Percentiles rank a stretch among this genome's conserved stretches.
Conservation (phyloP, 2,329 filamentous ascomycete species). For the Aureobasidium leucospermi region DNA sequence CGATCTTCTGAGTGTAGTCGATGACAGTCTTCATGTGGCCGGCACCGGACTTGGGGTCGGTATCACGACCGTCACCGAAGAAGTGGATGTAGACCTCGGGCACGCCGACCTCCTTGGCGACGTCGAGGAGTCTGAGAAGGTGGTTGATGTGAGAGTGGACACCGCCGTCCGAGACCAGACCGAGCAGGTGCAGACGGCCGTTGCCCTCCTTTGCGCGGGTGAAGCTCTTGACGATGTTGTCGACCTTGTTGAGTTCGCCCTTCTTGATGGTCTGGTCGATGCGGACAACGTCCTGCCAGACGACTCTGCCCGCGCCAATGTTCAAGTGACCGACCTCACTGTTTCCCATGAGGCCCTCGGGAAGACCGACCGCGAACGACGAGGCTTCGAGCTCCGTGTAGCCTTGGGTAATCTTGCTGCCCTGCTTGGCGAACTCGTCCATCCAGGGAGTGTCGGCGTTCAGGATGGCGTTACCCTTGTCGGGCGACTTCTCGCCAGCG, state of each 20-base stretch:
- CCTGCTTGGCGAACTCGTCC: slow-evolving; percentile 67
- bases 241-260: slow-evolving; percentile 65
- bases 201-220: slow-evolving; percentile 77
- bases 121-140: slow-evolving; percentile 76
- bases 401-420: slow-evolving; percentile 68
- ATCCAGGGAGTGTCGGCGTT: slow-evolving; percentile 89
- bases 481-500: slow-evolving; percentile 68
- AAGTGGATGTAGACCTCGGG: slow-evolving; percentile 97
- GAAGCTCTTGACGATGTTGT: slow-evolving; percentile 72
- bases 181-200: slow-evolving; percentile 84
- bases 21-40: slow-evolving; percentile 84
- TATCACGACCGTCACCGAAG: slow-evolving; percentile 96
- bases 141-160: slow-evolving; percentile 96
- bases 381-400: slow-evolving; percentile 93
- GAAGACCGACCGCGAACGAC: slow-evolving; percentile 88
- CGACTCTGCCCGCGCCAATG: slow-evolving; percentile 93
- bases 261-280: slow-evolving; percentile 93
- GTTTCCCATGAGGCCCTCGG: slow-evolving; percentile 97
- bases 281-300: slow-evolving; percentile 88
- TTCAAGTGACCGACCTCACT: slow-evolving; percentile 98
- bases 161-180: slow-evolving; percentile 89
- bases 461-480: slow-evolving; percentile 89
- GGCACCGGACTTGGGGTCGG: slow-evolving; percentile 87
- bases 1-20: slow-evolving; percentile 73
- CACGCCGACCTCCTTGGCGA: slow-evolving; percentile 80